phyloP scores from a whole-genome alignment of 2,329 filamentous ascomycete genomes.

The Alternaria angustiovoidea region DNA sequence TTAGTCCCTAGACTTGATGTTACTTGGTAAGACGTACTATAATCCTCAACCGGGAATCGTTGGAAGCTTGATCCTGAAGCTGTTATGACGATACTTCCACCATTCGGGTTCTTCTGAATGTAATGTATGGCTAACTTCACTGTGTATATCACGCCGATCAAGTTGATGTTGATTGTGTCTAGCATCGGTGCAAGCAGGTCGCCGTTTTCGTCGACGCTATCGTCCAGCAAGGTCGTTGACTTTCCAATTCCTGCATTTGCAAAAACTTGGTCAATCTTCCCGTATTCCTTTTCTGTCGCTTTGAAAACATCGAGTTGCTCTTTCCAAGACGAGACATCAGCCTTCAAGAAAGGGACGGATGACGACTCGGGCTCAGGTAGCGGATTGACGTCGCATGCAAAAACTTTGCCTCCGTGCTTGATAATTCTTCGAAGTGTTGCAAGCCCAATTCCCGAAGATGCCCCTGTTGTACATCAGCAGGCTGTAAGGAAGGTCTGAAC shows the following conservation, averaged over 20 bases:
- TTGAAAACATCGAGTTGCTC: slow-evolving; percentile 63
- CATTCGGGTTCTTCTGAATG: slow-evolving; percentile 33
- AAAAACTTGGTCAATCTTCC: slow-evolving; percentile 57
- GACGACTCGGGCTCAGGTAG: slow-evolving; percentile 40
- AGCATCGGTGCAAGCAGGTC: slow-evolving; percentile 39
- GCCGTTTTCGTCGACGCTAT: slow-evolving; percentile 41
- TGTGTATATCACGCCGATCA: slow-evolving; percentile 41
- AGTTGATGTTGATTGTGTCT: slow-evolving; percentile 38
- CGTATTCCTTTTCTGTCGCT: slow-evolving; percentile 53
- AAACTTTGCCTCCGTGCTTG: slow-evolving; percentile 62
- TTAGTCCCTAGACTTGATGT: slow-evolving; percentile 9
- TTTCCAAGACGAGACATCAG: slow-evolving; percentile 57
- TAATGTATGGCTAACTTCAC: slow-evolving; percentile 41
- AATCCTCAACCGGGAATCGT: slow-evolving; percentile 37
- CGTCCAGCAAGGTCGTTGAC: slow-evolving; percentile 32
- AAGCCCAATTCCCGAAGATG: slow-evolving; percentile 68
- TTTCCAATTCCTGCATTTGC: slow-evolving; percentile 45
- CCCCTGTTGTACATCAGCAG: slow-evolving; percentile 50
- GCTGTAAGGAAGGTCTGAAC: background rate
- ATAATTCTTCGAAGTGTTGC: slow-evolving; percentile 63
- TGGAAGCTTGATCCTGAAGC: slow-evolving; percentile 41
- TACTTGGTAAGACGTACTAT: slow-evolving; percentile 29
- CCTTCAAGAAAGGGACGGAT: slow-evolving; percentile 33
- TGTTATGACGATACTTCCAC: slow-evolving; percentile 45
- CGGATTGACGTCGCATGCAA: slow-evolving; percentile 63